These are phyloP conservation scores for Sanghuangporus sanghuang DNA, from an alignment of 1,284 basidiomycete species.

Conservation along the genomic window DNA sequence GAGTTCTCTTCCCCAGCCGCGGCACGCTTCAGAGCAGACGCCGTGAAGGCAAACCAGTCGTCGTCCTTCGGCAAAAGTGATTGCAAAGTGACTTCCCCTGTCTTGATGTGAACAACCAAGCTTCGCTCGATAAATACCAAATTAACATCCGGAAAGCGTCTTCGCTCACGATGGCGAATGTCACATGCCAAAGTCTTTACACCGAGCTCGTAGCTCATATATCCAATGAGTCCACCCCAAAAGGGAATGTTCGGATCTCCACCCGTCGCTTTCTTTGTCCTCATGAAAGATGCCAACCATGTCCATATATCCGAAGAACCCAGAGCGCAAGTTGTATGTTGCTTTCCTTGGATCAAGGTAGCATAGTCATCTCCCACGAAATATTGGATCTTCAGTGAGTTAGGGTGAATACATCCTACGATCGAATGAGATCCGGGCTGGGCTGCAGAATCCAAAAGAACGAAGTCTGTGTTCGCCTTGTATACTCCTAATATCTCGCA, in stretches of 20 bases:
- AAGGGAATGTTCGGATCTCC: constrained; percentile 58
- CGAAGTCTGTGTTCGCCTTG: constrained; percentile 58
- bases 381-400: constrained; percentile 54
- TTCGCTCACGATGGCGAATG: constrained; percentile 19
- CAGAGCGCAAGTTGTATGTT: constrained; percentile 27
- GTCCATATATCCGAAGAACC: constrained; percentile 54
- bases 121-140: constrained; percentile 72
- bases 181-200: constrained; percentile 39
- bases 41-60: constrained; percentile 48
- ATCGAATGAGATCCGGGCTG: constrained; percentile 70
- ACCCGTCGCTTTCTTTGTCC: constrained; percentile 35
- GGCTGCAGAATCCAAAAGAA: constrained; percentile 68
- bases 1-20: constrained; percentile 8
- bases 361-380: constrained; percentile 46
- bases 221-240: constrained; percentile 74
- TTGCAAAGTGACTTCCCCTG: constrained; percentile 52
- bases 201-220: constrained; percentile 74
- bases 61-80: constrained; percentile 55
- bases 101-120: constrained; percentile 55
- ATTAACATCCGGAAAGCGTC: constrained; percentile 61
- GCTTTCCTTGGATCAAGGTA: constrained; percentile 19
- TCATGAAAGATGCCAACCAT: constrained; percentile 70
- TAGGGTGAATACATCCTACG: constrained; percentile 49
- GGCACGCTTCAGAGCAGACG: constrained; percentile 23
- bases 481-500: constrained; percentile 58